Base-by-base conservation (phyloP, 768 basidiomycete genomes). In the Lentinula lateritia region DNA sequence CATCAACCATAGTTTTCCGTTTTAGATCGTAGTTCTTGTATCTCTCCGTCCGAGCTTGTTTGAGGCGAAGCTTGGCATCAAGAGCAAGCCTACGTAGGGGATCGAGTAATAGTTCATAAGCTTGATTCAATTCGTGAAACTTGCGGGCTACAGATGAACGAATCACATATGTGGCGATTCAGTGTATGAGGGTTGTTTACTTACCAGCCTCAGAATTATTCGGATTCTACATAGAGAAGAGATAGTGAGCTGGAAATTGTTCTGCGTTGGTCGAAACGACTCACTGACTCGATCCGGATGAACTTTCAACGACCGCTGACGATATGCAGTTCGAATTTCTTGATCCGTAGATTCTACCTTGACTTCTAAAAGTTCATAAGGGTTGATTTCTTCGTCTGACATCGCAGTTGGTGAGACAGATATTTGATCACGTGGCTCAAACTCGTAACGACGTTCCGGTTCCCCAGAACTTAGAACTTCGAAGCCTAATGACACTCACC, bases 81-180 rank as follows among this genome's bases (percentile, higher is more conserved):
- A 94, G 77, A 0, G 89, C 91, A 45, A 92, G 78, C 18, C 90
- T 84, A 41, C 88, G 84, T 36, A 90, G 73, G 4, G 92, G 92
- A 66, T 93, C 92, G 61, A 93, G 86, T 6, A 94, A 77, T 1
- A 92, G 78, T 70, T 92, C 87, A 66, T 91, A 89, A 0, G 92
- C 90, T 62, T 85, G 84, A 60, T 88, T 93, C 53, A 94, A 82
- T 60, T 90, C 90, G 69, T 94, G 92, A 68, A 94, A 93, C 69
- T 91, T 89, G 60, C 86, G 81, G 2, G 89, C 89, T 85, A 61
- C 34, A 48, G n/a, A 34, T 60, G 6, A 34, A 35, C 23, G 15
- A 48, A 28, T 32, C 43, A n/a, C 23, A n/a, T 28, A 52, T 52
- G 16, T 1, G 4, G 28, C 13, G 12, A 50, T 39, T 12, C 38